These are phyloP conservation scores for Phalaenopsis hybrid DNA, from an alignment of 116 monocot species.

Conservation along the genomic window DNA sequence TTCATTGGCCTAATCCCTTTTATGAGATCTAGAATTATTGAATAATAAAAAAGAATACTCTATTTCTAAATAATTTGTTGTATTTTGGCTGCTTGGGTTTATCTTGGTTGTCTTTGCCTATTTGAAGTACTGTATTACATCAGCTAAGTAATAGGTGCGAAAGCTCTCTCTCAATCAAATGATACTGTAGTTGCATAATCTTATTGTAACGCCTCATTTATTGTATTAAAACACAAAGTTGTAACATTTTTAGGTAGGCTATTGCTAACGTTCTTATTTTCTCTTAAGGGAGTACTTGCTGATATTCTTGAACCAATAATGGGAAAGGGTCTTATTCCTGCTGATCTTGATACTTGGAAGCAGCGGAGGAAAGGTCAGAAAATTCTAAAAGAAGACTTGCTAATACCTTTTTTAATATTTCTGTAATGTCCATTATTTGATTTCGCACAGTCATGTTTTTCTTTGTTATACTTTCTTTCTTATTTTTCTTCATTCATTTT, in stretches of 20 bases:
- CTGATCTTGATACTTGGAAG: constrained; percentile 97
- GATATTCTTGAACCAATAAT: constrained; percentile 99
- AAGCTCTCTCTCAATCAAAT: background rate
- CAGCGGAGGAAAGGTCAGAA: constrained; percentile 82
- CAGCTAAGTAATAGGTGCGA: background rate
- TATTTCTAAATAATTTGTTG: too few relatives aligned
- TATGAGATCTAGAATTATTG: too few relatives aligned
- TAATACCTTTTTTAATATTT: background rate
- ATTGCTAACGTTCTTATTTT: constrained; percentile 13
- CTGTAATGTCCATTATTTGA: background rate
- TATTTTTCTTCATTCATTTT: too few relatives aligned
- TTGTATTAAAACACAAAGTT: background rate
- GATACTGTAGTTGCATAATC: background rate
- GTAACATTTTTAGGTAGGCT: background rate
- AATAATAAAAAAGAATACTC: too few relatives aligned
- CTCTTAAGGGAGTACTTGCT: constrained; percentile 87
- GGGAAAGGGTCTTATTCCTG: constrained; percentile 99
- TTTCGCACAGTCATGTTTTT: background rate
- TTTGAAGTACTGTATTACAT: too few relatives aligned
- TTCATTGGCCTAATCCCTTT: too few relatives aligned
- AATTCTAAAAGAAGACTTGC: background rate
- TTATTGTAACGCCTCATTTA: background rate
- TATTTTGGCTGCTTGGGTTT: too few relatives aligned
- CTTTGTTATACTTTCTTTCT: too few relatives aligned
- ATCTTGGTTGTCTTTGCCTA: too few relatives aligned